Evolutionary conservation across 257 asterid genomes (phyloP).

Genomic region (Solanum sparsipilum): DNA sequence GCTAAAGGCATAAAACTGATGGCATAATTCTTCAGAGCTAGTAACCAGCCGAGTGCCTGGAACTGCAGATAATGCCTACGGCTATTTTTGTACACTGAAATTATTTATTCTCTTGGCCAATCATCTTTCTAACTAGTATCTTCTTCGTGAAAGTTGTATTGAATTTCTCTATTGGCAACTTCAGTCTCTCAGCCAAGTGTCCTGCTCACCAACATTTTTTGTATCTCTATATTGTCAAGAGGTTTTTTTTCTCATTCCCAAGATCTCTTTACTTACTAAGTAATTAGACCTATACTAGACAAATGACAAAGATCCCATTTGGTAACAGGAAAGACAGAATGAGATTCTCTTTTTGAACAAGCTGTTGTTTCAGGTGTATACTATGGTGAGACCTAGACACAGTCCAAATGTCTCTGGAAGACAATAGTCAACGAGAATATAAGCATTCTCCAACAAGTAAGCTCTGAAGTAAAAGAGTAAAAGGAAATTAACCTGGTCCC

Average conservation of each 20-base stretch:
- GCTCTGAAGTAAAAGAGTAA: not conserved
- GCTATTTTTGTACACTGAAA: not conserved
- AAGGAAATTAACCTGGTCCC: constrained; percentile 71
- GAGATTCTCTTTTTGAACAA: not conserved
- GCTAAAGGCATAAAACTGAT: not conserved
- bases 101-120: not conserved
- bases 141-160: not conserved
- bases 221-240: not conserved
- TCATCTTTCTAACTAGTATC: not conserved
- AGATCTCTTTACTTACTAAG: not conserved
- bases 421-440: not conserved
- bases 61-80: not conserved
- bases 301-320: not conserved
- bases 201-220: not conserved
- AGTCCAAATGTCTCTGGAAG: not conserved
- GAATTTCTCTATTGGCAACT: not conserved
- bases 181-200: not conserved
- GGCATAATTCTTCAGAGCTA: not conserved
- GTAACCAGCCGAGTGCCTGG: not conserved
- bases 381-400: not conserved
- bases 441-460: not conserved
- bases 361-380: not conserved
- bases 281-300: not conserved
- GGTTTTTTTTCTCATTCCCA: not conserved
- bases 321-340: not conserved